Evolutionary conservation across 192 early-diverging fungal species (phyloP), one percentile per base, ranked within the genome.

Genomic region (Mortierella antarctica): DNA sequence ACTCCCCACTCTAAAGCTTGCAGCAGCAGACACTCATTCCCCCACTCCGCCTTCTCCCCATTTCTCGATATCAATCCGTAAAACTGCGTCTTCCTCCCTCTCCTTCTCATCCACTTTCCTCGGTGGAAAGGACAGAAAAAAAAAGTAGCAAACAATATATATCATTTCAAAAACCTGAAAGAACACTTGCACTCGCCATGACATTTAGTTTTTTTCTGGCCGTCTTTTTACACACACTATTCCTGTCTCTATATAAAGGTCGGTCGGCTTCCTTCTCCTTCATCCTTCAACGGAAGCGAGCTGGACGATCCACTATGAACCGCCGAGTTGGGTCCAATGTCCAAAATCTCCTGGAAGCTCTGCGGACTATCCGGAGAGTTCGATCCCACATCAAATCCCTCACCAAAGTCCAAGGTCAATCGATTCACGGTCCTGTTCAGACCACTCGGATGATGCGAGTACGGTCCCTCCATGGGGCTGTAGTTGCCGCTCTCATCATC

Each of bases 301-400:
- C 70, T 80, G 14, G 70, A 72, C 0, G 77, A 80, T 47, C 65
- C 70, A 45, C 69, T 72, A 55, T 80, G 63, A 3, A 46, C 65
- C 23, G 59, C 40, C 1, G 57, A 21, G n/a, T 58, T 52, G 2
- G 77, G 72, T 49, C 70, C 77, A 53, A 80, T 80, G 21, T 80
- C 77, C 41, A 80, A 49, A 57, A 80, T 80, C 31, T 80, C 77
- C 20, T 71, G 69, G 39, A 80, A 62, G 20, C 70, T 72, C 58
- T 80, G 77, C n/a, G 77, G 77, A 20, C 77, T 80, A 8, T 72
- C 77, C 1, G 77, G 77, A 18, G 77, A 72, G 39, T 66, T 62
- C 17, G 70, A 63, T 42, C 70, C 77, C 18, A 72, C 17, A 67
- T 80, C 77, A 42, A 72, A 80, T 12, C 64, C 77, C 14, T 80